phyloP scores from a whole-genome alignment of 768 basidiomycete genomes.

The Trichaptum fuscoviolaceum region DNA sequence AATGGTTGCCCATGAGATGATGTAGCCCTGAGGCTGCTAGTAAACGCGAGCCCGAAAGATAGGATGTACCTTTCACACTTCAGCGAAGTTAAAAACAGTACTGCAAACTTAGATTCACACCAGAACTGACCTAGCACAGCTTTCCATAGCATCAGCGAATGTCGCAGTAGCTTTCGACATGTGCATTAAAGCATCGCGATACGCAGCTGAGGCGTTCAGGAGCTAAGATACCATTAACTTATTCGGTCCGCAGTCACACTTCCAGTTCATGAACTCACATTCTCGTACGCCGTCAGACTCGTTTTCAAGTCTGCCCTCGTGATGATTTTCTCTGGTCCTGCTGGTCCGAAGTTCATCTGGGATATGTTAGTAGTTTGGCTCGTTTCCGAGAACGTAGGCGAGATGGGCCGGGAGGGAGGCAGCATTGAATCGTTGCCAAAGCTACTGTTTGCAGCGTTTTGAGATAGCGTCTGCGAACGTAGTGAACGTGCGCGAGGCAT shows the following conservation, averaged over 20 bases:
- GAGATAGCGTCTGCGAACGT: conserved; percentile 45
- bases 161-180: conserved; percentile 80
- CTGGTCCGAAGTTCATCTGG: conserved; percentile 66
- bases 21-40: conserved; percentile 87
- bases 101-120: background rate
- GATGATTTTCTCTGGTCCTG: conserved; percentile 78
- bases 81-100: background rate
- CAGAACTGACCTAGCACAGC: conserved; percentile 66
- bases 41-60: conserved; percentile 75
- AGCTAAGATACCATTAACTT: conserved; percentile 42
- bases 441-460: background rate
- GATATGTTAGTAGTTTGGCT: conserved; percentile 56
- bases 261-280: conserved; percentile 41
- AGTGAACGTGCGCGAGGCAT: conserved; percentile 58
- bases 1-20: conserved; percentile 88
- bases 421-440: conserved; percentile 4
- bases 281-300: conserved; percentile 76
- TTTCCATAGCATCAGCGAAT: conserved; percentile 84
- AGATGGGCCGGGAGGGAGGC: conserved; percentile 21
- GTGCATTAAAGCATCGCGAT: conserved; percentile 73
- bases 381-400: conserved; percentile 78
- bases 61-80: conserved; percentile 74
- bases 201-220: conserved; percentile 67
- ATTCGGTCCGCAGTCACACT: background rate
- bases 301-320: conserved; percentile 73